Conservation (phyloP, 176 grass and related monocot species). For the Thalia dealbata region DNA sequence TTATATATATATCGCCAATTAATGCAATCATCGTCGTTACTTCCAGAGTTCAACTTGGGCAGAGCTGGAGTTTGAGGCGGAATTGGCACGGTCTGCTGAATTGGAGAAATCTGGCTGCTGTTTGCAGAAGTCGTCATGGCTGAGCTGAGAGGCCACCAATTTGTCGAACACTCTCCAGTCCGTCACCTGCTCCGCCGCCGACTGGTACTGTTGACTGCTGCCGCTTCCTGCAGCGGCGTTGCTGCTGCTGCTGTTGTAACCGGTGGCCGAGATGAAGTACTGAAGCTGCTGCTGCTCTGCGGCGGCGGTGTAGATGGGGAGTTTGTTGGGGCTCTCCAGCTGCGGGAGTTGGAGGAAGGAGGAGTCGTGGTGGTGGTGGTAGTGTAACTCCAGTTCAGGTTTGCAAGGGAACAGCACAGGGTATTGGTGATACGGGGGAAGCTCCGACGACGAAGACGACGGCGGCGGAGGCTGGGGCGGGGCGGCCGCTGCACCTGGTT, state of each 20-base stretch:
- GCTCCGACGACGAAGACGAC: background rate
- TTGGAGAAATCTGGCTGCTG: slow-evolving; percentile 38
- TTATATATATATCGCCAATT: background rate
- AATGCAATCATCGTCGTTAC: background rate
- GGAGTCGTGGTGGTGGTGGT: slow-evolving; percentile 23
- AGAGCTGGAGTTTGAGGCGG: slow-evolving; percentile 32
- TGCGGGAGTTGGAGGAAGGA: slow-evolving; percentile 48
- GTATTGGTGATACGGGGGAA: slow-evolving; percentile 25
- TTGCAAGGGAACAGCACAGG: slow-evolving; percentile 51
- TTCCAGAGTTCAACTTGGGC: slow-evolving; percentile 26
- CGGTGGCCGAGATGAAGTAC: slow-evolving; percentile 2
- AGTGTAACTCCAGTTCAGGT: slow-evolving; percentile 55
- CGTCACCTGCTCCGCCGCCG: slow-evolving; percentile 2
- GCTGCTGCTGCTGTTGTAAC: no score
- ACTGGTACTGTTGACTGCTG: background rate
- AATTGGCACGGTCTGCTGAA: slow-evolving; percentile 11
- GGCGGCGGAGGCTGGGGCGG: slow-evolving; percentile 13
- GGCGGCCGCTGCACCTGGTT: slow-evolving; percentile 20
- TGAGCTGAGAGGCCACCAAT: slow-evolving; percentile 59
- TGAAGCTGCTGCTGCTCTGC: background rate
- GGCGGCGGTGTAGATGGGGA: slow-evolving; percentile 13
- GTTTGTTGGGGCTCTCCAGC: slow-evolving; percentile 43
- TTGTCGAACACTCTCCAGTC: slow-evolving; percentile 82
- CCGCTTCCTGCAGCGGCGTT: background rate
- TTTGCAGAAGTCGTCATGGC: slow-evolving; percentile 26